phyloP scores from a whole-genome alignment of 805 yeast species.

The Clavispora carvajalis region DNA sequence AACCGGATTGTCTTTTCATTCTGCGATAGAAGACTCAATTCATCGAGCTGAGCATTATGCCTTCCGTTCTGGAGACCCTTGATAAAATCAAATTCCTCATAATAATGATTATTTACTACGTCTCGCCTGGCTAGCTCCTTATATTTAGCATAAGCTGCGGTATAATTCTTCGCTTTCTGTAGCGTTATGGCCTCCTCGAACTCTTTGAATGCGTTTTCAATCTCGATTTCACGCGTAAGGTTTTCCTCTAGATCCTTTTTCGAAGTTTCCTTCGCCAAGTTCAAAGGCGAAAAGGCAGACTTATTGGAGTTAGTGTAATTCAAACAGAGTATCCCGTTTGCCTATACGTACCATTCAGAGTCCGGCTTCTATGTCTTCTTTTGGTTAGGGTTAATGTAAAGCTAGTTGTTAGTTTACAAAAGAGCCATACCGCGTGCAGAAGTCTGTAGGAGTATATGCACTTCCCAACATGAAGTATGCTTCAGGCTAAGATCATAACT shows the following conservation, averaged over 20 bases:
- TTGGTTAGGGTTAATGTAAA: background rate
- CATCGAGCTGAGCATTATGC: slow-evolving; percentile 30
- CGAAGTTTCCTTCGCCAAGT: slow-evolving; percentile 62
- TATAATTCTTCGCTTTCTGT: slow-evolving; percentile 48
- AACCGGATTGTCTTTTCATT: slow-evolving; percentile 70
- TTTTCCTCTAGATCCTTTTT: slow-evolving; percentile 66
- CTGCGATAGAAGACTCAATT: slow-evolving; percentile 50
- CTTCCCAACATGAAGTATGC: too few species aligned
- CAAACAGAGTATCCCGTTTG: background rate
- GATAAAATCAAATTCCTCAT: slow-evolving; percentile 33
- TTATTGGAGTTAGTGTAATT: slow-evolving; percentile 3
- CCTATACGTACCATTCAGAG: background rate
- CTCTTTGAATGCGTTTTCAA: slow-evolving; percentile 75
- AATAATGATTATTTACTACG: slow-evolving; percentile 47
- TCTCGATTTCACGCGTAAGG: slow-evolving; percentile 85
- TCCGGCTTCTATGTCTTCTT: background rate
- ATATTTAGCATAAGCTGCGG: slow-evolving; percentile 51
- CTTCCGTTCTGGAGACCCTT: slow-evolving; percentile 38
- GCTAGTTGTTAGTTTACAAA: background rate
- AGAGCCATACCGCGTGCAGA: too few species aligned
- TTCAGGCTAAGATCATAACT: too few species aligned
- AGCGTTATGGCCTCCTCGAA: slow-evolving; percentile 65
- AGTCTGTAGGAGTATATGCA: too few species aligned
- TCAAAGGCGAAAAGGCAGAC: slow-evolving; percentile 78
- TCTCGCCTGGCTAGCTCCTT: slow-evolving; percentile 62